phyloP scores from a whole-genome alignment of 139 green algal species.

The Monoraphidium neglectum region DNA sequence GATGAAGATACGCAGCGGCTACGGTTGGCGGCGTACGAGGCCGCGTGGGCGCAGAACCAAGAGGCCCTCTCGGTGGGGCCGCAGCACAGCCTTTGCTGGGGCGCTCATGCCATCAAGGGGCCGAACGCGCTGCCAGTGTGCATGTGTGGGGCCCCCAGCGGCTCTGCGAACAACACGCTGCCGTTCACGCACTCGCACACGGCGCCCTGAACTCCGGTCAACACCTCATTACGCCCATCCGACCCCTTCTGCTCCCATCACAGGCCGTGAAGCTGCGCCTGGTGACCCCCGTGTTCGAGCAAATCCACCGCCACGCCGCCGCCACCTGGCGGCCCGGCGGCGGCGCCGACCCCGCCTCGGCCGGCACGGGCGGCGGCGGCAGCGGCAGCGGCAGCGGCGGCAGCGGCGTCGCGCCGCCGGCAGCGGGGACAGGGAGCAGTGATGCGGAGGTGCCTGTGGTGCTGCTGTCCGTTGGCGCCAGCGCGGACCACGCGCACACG shows the following conservation, averaged over 20 bases:
- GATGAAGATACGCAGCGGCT: neutral
- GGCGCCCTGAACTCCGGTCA: neutral
- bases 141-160: neutral
- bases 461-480: conserved; percentile 10
- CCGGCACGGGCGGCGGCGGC: too few species aligned
- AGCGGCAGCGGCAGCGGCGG: too few species aligned
- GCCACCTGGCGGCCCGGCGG: neutral
- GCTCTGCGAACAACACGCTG: neutral
- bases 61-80: conserved; percentile 12
- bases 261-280: conserved; percentile 9
- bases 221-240: neutral
- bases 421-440: too few species aligned
- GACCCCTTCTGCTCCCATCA: neutral
- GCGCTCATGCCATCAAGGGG: too few species aligned
- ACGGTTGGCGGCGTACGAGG: conserved; percentile 10
- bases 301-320: conserved; percentile 20
- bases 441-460: conserved; percentile 1
- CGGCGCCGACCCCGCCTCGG: neutral
- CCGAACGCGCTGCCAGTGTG: too few species aligned
- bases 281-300: conserved; percentile 1
- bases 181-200: neutral
- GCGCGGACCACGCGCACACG: conserved; percentile 6
- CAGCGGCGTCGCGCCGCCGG: too few species aligned
- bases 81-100: too few species aligned
- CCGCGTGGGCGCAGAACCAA: conserved; percentile 2